Conservation (phyloP, 768 basidiomycete genomes). For the Phylloporus arenicola region DNA sequence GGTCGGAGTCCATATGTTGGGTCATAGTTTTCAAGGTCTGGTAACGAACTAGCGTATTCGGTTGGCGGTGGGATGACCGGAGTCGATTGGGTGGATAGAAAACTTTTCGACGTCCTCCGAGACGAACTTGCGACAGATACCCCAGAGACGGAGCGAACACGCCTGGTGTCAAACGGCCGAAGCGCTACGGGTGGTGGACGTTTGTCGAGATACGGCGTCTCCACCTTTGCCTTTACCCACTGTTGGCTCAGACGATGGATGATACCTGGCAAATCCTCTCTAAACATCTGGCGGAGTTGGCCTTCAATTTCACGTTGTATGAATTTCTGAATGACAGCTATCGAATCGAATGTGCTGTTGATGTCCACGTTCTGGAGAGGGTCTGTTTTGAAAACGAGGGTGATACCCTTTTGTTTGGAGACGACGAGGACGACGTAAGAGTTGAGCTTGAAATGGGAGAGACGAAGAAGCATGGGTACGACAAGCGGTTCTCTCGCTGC, state of each 20-base stretch:
- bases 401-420: conserved; percentile 96
- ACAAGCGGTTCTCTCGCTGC: conserved; percentile 93
- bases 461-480: conserved; percentile 95
- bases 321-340: conserved; percentile 96
- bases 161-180: conserved; percentile 33
- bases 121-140: conserved; percentile 34
- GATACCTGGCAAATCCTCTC: conserved; percentile 93
- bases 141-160: conserved; percentile 39
- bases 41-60: conserved; percentile 28
- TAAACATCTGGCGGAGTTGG: conserved; percentile 95
- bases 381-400: conserved; percentile 98
- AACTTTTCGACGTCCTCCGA: conserved; percentile 21
- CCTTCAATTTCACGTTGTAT: conserved; percentile 97
- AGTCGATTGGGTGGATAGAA: conserved; percentile 15
- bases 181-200: conserved; percentile 35
- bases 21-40: conserved; percentile 79
- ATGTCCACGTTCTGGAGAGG: conserved; percentile 97
- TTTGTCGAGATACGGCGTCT: conserved; percentile 78
- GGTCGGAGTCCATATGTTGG: conserved; percentile 95
- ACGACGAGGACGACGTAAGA: conserved; percentile 98
- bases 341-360: conserved; percentile 95
- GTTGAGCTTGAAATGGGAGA: conserved; percentile 89
- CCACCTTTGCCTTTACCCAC: conserved; percentile 93
- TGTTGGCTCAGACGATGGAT: conserved; percentile 94
- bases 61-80: conserved; percentile 16